These are phyloP conservation scores for Entelexis paramagnoliae DNA, from an alignment of 1,139 yeast genomes.

Conservation along the genomic window DNA sequence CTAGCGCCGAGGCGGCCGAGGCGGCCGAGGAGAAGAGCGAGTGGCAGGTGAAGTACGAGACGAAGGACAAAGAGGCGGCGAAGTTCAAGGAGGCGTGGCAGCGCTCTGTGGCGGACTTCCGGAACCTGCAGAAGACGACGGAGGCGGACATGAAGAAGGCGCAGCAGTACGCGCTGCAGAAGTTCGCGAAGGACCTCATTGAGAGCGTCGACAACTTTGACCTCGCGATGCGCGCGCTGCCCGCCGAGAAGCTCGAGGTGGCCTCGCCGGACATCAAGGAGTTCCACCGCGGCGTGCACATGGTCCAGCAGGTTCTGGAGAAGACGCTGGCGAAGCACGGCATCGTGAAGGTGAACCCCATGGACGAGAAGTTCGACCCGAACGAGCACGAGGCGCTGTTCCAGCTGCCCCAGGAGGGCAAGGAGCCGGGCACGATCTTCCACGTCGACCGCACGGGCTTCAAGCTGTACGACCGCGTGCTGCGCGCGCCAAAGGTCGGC, in stretches of 20 bases:
- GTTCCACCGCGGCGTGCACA: constrained; percentile 78
- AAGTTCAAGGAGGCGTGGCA: constrained; percentile 74
- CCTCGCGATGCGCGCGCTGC: constrained; percentile 76
- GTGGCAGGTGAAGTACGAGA: constrained; percentile 46
- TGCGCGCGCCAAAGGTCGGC: constrained; percentile 96
- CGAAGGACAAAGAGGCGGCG: constrained; percentile 71
- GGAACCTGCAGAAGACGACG: constrained; percentile 84
- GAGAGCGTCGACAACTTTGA: constrained; percentile 88
- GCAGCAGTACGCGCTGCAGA: constrained; percentile 82
- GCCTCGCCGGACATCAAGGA: constrained; percentile 42
- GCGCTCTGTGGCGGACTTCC: constrained; percentile 83
- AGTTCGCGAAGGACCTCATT: constrained; percentile 81
- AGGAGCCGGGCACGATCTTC: constrained; percentile 88
- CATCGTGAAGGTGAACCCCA: constrained; percentile 65
- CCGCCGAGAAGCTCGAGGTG: constrained; percentile 32
- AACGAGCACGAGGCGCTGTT: constrained; percentile 89
- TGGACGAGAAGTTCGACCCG: constrained; percentile 82
- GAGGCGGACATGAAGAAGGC: constrained; percentile 81
- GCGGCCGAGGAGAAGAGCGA: constrained; percentile 25
- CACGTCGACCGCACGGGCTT: constrained; percentile 89
- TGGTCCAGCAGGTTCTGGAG: constrained; percentile 82
- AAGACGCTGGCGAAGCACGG: constrained; percentile 79
- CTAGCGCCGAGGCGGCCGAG: constrained; percentile 19
- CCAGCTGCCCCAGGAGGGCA: constrained; percentile 77
- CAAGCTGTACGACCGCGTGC: constrained; percentile 73